These are phyloP conservation scores for Backusella mclennaniae DNA, from an alignment of 192 early-diverging fungal genomes.

Conservation along the genomic window DNA sequence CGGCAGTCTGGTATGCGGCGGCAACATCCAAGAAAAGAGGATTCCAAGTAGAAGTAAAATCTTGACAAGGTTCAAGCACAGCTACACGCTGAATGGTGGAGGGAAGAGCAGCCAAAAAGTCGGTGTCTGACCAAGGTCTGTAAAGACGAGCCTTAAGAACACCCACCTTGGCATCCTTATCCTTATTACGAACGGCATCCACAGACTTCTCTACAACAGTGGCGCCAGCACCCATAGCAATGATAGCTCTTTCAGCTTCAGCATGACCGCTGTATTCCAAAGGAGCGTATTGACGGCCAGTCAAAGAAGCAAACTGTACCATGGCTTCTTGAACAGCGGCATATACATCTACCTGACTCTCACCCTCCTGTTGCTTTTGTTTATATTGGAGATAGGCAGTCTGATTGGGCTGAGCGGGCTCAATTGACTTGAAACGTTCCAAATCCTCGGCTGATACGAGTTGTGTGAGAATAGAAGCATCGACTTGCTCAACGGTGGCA, in stretches of 20 bases:
- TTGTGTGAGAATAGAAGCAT: slow-evolving; percentile 21
- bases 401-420: neutral
- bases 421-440: slow-evolving; percentile 24
- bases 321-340: slow-evolving; percentile 50
- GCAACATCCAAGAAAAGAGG: slow-evolving; percentile 86
- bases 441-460: slow-evolving; percentile 46
- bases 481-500: slow-evolving; percentile 36
- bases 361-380: slow-evolving; percentile 1
- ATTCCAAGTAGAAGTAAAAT: slow-evolving; percentile 67
- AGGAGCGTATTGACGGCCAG: slow-evolving; percentile 59
- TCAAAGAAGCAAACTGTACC: slow-evolving; percentile 47
- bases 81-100: slow-evolving; percentile 56
- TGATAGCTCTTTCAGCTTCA: slow-evolving; percentile 71
- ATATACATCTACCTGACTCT: slow-evolving; percentile 18
- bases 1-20: slow-evolving; percentile 58
- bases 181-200: slow-evolving; percentile 7
- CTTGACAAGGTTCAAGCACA: slow-evolving; percentile 62
- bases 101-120: slow-evolving; percentile 60
- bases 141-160: slow-evolving; percentile 72
- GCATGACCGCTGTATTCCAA: slow-evolving; percentile 68
- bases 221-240: slow-evolving; percentile 70
- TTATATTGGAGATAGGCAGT: slow-evolving; percentile 31
- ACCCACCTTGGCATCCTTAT: slow-evolving; percentile 50
- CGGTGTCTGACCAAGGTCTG: slow-evolving; percentile 72
- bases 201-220: slow-evolving; percentile 47